Conservation (phyloP, 768 basidiomycete species). For the Amanita brunnescens region DNA sequence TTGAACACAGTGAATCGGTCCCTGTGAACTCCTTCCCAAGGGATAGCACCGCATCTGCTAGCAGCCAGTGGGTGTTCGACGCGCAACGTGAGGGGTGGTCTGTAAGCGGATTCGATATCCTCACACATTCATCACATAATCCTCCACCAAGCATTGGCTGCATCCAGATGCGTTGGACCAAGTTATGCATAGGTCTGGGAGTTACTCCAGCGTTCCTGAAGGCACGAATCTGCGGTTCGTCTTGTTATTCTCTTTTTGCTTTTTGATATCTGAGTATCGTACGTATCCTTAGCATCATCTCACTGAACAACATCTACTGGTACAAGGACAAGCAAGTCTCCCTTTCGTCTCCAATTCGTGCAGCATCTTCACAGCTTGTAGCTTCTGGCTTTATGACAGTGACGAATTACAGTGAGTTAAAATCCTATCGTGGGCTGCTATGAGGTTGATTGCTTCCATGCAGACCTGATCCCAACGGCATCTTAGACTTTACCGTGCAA, state of each 20-base stretch:
- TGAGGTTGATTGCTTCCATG: neutral
- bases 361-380: constrained; percentile 11
- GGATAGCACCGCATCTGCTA: constrained; percentile 27
- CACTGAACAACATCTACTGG: constrained; percentile 54
- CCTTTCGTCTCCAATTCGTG: neutral
- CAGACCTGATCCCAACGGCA: constrained; percentile 47
- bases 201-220: constrained; percentile 40
- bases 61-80: constrained; percentile 51
- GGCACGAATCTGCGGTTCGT: constrained; percentile 41
- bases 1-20: constrained; percentile 36
- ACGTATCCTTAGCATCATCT: constrained; percentile 36
- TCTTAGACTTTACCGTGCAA: constrained; percentile 43
- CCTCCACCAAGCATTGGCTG: constrained; percentile 35
- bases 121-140: neutral
- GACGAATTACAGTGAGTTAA: constrained; percentile 33
- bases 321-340: constrained; percentile 44
- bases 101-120: constrained; percentile 20
- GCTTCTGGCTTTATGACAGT: constrained; percentile 55
- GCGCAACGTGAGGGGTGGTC: constrained; percentile 40
- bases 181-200: constrained; percentile 41
- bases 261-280: neutral
- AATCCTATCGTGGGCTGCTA: neutral
- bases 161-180: constrained; percentile 31
- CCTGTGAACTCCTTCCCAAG: constrained; percentile 54
- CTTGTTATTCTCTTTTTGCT: neutral